Evolutionary conservation across 2,329 filamentous ascomycete genomes (phyloP).

Genomic region (Ophiostoma sp.): DNA sequence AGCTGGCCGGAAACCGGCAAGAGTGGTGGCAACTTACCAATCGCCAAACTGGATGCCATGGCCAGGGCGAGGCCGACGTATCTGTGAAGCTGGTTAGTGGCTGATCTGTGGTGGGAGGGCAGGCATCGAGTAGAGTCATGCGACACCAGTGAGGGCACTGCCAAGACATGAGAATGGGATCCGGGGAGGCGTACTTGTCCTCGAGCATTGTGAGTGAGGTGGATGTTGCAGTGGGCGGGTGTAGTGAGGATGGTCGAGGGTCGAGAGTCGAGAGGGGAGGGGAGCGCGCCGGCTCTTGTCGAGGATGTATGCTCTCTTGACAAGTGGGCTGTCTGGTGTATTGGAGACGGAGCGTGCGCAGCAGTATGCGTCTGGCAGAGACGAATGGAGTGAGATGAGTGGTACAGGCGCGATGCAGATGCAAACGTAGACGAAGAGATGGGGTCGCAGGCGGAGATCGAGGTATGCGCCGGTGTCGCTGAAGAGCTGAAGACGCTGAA

Average conservation of each 20-base stretch:
- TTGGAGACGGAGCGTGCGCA: background rate
- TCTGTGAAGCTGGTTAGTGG: conserved; percentile 33
- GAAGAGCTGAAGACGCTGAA: background rate
- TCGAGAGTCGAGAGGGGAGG: conserved; percentile 6
- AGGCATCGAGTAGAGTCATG: conserved; percentile 4
- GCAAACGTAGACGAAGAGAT: background rate
- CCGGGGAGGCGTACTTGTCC: conserved; percentile 40
- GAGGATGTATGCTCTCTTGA: background rate
- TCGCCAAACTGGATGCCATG: conserved; percentile 68
- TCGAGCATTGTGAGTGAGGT: conserved; percentile 36
- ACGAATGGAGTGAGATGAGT: background rate
- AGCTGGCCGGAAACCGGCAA: background rate
- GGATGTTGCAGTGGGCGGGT: background rate
- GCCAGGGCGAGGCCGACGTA: conserved; percentile 72
- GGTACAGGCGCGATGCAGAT: background rate
- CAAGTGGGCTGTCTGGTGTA: background rate
- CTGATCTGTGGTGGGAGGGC: conserved; percentile 18
- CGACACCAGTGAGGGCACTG: background rate
- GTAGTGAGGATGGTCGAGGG: background rate
- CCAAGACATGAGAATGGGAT: background rate
- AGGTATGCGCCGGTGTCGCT: background rate
- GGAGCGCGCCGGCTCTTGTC: conserved; percentile 15
- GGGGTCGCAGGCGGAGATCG: background rate
- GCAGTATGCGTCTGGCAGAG: background rate
- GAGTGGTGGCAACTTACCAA: conserved; percentile 50